Percentiles rank a stretch among this genome's conserved stretches.
Evolutionary conservation across 805 yeast species (phyloP).

Genomic region (Ogataea paraovalis): DNA sequence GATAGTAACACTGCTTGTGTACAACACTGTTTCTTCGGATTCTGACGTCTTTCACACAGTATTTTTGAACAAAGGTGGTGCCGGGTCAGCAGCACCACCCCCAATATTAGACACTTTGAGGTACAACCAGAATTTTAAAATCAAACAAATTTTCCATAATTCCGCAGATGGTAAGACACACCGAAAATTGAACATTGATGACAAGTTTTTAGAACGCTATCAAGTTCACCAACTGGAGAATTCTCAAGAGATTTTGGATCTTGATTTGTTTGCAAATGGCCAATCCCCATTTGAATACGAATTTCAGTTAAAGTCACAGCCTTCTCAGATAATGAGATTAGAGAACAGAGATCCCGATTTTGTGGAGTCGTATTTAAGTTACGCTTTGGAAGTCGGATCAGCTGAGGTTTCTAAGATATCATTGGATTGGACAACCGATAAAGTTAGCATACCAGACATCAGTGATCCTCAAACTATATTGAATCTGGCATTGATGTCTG

Average conservation of each 20-base stretch:
- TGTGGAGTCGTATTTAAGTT: slow-evolving; percentile 61
- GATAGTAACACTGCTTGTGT: not conserved
- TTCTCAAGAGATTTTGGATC: slow-evolving; percentile 3
- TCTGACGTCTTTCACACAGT: not conserved
- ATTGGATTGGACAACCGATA: slow-evolving; percentile 62
- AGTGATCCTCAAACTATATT: slow-evolving; percentile 70
- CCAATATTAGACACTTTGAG: not conserved
- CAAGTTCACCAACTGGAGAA: not conserved
- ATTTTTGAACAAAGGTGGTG: not conserved
- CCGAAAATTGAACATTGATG: slow-evolving; percentile 32
- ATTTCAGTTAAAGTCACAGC: slow-evolving; percentile 14
- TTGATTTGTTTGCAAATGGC: slow-evolving; percentile 1
- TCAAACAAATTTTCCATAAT: slow-evolving; percentile 62
- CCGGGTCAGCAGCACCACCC: not conserved
- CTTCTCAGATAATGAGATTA: slow-evolving; percentile 33
- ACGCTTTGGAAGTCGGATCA: slow-evolving; percentile 44
- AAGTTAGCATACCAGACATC: slow-evolving; percentile 64
- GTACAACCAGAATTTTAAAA: slow-evolving; percentile 17
- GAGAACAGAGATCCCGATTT: slow-evolving; percentile 51
- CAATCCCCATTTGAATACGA: slow-evolving; percentile 20
- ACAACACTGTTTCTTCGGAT: not conserved
- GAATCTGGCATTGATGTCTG: slow-evolving; percentile 76
- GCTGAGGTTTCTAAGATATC: slow-evolving; percentile 34
- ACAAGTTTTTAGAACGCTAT: slow-evolving; percentile 6
- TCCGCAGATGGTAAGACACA: slow-evolving; percentile 46